Base-by-base conservation (phyloP, 495 filamentous ascomycete genomes). In the Durotheca rogersii region DNA sequence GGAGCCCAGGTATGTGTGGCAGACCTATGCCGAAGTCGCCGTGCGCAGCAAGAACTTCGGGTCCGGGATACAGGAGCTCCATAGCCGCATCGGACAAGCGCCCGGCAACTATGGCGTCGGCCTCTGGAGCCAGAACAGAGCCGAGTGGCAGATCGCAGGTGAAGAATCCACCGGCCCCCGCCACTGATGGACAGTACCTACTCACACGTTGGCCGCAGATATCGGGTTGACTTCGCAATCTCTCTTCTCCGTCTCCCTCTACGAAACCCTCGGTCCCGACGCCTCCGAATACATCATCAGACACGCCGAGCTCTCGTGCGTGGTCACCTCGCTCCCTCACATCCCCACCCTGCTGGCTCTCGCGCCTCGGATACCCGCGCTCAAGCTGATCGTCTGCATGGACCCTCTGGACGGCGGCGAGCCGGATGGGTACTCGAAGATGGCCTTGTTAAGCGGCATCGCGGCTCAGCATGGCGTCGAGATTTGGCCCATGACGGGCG, bases 61-160 rank as follows among this genome's bases (percentile, higher is more conserved):
- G 46, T 87, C 85, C 33, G 93, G 94, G 42, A 69, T 97, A 41
- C 85, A 89, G 35, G 83, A 91, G 68, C 67, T 97, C 60, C 88
- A 95, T 67, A 75, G 86, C 56, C 78, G 81, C 51, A 73, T 80
- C 48, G 86, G 85, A 5, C 74, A 87, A 38, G 73, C 74, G 6
- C 79, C 77, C 23, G 69, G 72, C 37, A 87, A 92, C 70, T 88
- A 93, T 64, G 89, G 85, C 39, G 80, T 97, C 49, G 93, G 93
- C 23, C 71, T 98, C 12, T 98, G 93, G 93, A 89, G 88, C 47
- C 89, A 92, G 72, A 98, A 98, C 68, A 82, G 93, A 41, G 87
- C 92, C 4, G 93, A 98, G 69, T 98, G 93, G 93, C 93, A 98
- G 76, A 86, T 98, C 44, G 84, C 88, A 36, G 88, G 87, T 89